Conservation (phyloP, 306 rosid genomes). For the Cotoneaster glaucophyllus region DNA sequence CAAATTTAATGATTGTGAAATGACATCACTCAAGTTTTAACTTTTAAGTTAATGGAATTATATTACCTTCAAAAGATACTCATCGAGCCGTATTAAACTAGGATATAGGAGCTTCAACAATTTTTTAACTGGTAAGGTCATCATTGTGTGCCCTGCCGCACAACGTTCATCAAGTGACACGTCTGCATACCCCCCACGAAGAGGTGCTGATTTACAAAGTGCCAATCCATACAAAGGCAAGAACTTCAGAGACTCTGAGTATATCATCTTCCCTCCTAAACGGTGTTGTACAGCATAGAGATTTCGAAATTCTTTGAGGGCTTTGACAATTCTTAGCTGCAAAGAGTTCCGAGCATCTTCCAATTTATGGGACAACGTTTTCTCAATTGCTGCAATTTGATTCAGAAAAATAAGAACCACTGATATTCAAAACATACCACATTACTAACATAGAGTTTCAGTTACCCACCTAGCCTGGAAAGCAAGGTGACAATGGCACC, state of each 20-base stretch:
- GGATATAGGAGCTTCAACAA: slow-evolving; percentile 89
- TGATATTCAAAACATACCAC: slow-evolving; percentile 14
- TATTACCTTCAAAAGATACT: slow-evolving; percentile 68
- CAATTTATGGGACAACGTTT: slow-evolving; percentile 73
- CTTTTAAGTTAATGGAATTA: slow-evolving; percentile 5
- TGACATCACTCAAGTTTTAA: background rate
- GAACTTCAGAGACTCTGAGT: slow-evolving; percentile 81
- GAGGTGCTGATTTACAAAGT: slow-evolving; percentile 69
- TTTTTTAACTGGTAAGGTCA: slow-evolving; percentile 73
- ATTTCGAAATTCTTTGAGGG: slow-evolving; percentile 80
- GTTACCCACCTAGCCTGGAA: slow-evolving; percentile 70
- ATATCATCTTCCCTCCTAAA: slow-evolving; percentile 82
- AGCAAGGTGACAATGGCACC: slow-evolving; percentile 81
- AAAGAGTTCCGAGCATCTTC: slow-evolving; percentile 81
- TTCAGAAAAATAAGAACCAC: slow-evolving; percentile 27
- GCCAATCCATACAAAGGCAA: slow-evolving; percentile 83
- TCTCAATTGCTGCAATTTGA: slow-evolving; percentile 78
- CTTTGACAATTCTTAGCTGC: slow-evolving; percentile 79
- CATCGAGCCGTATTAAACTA: slow-evolving; percentile 72
- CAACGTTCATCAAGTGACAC: slow-evolving; percentile 81
- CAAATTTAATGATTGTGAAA: slow-evolving; percentile 11
- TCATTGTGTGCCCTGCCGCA: slow-evolving; percentile 77
- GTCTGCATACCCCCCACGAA: slow-evolving; percentile 89
- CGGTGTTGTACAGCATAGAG: slow-evolving; percentile 95
- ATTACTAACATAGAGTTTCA: slow-evolving; percentile 12